Evolutionary conservation across 345 rosid genomes (phyloP).

Genomic region (Citropsis articulata): DNA sequence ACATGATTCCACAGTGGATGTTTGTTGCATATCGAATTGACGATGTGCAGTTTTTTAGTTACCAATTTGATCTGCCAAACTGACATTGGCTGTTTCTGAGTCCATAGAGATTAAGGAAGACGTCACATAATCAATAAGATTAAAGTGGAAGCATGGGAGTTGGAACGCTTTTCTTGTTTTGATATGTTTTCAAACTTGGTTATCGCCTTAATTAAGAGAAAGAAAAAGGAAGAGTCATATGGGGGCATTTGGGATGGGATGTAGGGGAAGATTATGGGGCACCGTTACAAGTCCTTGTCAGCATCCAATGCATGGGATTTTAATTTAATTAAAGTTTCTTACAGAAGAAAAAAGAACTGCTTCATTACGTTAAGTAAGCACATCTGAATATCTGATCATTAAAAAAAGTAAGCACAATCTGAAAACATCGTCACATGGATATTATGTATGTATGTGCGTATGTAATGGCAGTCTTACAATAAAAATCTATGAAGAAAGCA

Average conservation of each 20-base stretch:
- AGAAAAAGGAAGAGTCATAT: conserved; percentile 6
- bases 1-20: not conserved
- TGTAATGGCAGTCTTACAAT: not conserved
- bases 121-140: not conserved
- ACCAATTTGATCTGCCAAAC: not conserved
- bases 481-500: not conserved
- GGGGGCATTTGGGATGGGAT: not conserved
- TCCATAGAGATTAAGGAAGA: not conserved
- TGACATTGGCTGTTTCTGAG: not conserved
- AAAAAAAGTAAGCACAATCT: not conserved
- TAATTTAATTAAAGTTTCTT: not conserved
- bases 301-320: not conserved
- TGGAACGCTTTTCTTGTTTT: too few relatives aligned
- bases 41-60: not conserved
- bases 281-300: conserved; percentile 14
- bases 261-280: not conserved
- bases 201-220: conserved; percentile 10
- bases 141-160: too few relatives aligned
- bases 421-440: not conserved
- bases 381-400: not conserved
- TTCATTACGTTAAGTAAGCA: not conserved
- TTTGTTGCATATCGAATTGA: not conserved
- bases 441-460: not conserved
- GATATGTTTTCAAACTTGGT: not conserved
- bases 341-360: not conserved